Base-by-base conservation (phyloP, 352 stramenopile species). In the Globisporangium alternatum region DNA sequence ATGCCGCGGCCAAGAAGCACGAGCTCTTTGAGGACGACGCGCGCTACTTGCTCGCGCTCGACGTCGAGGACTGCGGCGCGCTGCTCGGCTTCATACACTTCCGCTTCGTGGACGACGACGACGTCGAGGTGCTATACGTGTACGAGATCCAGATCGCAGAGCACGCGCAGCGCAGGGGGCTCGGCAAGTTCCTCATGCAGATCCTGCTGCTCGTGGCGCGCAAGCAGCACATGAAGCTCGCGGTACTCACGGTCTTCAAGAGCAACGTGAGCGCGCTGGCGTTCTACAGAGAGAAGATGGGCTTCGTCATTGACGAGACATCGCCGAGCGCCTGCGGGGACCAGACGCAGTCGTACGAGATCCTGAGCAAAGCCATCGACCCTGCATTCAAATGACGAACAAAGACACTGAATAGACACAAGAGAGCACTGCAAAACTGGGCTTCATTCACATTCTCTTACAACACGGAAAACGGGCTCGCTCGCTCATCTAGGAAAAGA, bases 221-320 rank as follows among this genome's bases (percentile, higher is more conserved):
- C 37, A 75, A 86, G 57, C 77, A 89, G 60, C 55, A 70, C 22
- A 95, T 98, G 86, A 71, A 93, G 52, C 91, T 97, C 67, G 80
- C 98, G 35, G 78, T 98, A 61, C 78, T 98, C 54, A 98, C 95
- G 3, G 95, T 98, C 22, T 98, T 98, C 65, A 97, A 97, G 72
- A 68, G 56, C 6, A 98, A 98, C 71, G 56, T 67, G 10, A 59
- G 65, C 9, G 95, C 95, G 10, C 86, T 97, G 76, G 66, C 64
- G 28, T 98, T 98, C 74, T 98, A 98, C 74, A 77, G 69, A 52
- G 64, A 88, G 30, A 92, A 79, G 39, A 64, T 98, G 69, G 76
- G 78, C 33, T 98, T 98, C 69, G 56, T 60, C 22, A 81, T 98
- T 30, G 95, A 98, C 69, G 85, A 96, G 66, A 96, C 77, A 30